Evolutionary conservation across 768 basidiomycete species (phyloP).

Genomic region (Amanita rubescens): DNA sequence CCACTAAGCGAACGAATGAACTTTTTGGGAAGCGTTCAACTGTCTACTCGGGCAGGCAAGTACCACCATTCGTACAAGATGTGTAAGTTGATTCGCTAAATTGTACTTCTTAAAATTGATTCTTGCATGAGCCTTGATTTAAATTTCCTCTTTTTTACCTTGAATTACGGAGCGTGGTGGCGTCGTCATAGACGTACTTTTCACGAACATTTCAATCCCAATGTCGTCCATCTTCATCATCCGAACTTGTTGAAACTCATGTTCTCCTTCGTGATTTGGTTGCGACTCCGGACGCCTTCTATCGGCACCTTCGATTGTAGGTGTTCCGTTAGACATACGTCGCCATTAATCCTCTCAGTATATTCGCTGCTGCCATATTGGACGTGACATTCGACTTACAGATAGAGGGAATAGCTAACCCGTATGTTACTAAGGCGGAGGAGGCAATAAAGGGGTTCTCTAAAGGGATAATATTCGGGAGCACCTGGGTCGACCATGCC

Average conservation of each 20-base stretch:
- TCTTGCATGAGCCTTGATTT: background rate
- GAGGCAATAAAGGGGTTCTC: background rate
- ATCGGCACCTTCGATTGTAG: background rate
- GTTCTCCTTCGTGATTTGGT: background rate
- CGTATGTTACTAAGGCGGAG: background rate
- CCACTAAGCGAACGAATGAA: conserved; percentile 6
- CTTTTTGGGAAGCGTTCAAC: conserved; percentile 13
- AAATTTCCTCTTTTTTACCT: background rate
- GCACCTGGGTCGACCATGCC: conserved; percentile 4
- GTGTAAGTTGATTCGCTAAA: conserved; percentile 3
- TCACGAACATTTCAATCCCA: conserved; percentile 1
- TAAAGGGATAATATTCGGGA: background rate
- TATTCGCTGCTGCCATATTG: background rate
- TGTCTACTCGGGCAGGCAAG: conserved; percentile 9
- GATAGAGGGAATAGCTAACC: background rate
- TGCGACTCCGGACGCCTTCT: background rate
- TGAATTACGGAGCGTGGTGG: background rate
- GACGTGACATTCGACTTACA: background rate
- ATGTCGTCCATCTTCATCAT: background rate
- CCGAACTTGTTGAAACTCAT: background rate
- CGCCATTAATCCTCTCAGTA: background rate
- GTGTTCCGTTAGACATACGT: background rate
- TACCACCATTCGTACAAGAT: conserved; percentile 7
- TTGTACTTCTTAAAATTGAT: background rate
- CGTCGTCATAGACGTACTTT: background rate